phyloP scores from a whole-genome alignment of 306 rosid genomes.

The Ormosia emarginata region DNA sequence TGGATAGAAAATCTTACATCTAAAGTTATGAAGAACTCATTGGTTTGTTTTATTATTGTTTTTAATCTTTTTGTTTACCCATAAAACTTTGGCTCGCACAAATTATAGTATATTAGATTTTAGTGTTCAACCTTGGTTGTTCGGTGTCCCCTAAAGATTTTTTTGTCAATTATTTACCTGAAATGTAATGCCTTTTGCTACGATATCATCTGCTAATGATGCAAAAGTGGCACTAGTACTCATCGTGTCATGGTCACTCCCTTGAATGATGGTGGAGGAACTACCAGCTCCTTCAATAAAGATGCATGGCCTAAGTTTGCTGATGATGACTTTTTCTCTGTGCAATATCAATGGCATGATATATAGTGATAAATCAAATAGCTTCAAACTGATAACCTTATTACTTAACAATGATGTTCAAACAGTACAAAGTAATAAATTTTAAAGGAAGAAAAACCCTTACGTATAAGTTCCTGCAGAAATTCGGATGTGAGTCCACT shows the following conservation, averaged over 20 bases:
- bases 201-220: neutral
- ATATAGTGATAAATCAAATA: no score
- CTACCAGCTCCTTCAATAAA: conserved; percentile 14
- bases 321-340: conserved; percentile 14
- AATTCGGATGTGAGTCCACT: conserved; percentile 17
- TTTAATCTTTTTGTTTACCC: neutral
- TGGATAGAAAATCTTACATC: no score
- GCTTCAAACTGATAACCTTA: no score
- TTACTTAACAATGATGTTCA: neutral
- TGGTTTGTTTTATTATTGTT: neutral
- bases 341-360: neutral
- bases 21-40: neutral
- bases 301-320: neutral
- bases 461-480: neutral
- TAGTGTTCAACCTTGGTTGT: neutral
- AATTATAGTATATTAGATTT: neutral
- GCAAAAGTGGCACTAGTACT: neutral
- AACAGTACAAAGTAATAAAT: neutral
- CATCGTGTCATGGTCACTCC: neutral
- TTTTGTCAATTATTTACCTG: neutral
- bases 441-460: neutral
- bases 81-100: neutral
- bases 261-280: neutral
- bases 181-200: conserved; percentile 15
- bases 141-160: no score